A percentile compares a stretch with the other conserved stretches of the same genome.
Evolutionary conservation across 345 rosid species (phyloP).

Genomic region (Balakata baccata): DNA sequence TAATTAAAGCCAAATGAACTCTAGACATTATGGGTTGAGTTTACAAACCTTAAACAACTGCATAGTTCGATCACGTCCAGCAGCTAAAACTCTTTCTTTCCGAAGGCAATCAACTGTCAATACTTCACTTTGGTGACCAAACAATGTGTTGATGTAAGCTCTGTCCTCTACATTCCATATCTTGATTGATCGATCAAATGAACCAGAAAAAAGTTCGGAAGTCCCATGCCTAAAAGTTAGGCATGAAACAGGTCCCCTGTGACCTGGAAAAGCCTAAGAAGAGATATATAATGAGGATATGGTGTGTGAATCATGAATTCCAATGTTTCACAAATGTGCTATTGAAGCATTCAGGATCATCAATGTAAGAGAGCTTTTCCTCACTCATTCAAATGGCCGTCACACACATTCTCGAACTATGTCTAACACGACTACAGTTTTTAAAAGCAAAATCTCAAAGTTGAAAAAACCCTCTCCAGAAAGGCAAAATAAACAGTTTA

Average conservation of each 20-base stretch:
- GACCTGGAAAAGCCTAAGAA: conserved; percentile 91
- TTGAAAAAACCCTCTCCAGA: background rate
- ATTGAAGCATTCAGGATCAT: background rate
- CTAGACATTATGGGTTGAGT: background rate
- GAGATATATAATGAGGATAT: conserved; percentile 19
- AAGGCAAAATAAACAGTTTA: conserved; percentile 18
- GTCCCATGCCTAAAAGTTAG: conserved; percentile 83
- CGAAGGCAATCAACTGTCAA: conserved; percentile 67
- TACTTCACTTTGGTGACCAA: conserved; percentile 86
- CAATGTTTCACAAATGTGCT: background rate
- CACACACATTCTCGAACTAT: background rate
- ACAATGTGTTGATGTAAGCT: conserved; percentile 63
- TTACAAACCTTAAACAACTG: conserved; percentile 51
- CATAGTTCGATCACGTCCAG: conserved; percentile 89
- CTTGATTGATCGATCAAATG: conserved; percentile 89
- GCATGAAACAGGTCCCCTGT: conserved; percentile 77
- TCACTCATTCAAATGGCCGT: background rate
- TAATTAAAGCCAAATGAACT: background rate
- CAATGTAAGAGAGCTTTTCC: background rate
- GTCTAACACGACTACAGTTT: background rate
- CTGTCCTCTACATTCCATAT: conserved; percentile 91
- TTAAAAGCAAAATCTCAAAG: background rate
- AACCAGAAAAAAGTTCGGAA: conserved; percentile 91
- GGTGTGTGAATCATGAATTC: conserved; percentile 5
- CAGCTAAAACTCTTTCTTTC: conserved; percentile 73